phyloP scores from a whole-genome alignment of 139 green algal genomes.

The Closterium sp. region DNA sequence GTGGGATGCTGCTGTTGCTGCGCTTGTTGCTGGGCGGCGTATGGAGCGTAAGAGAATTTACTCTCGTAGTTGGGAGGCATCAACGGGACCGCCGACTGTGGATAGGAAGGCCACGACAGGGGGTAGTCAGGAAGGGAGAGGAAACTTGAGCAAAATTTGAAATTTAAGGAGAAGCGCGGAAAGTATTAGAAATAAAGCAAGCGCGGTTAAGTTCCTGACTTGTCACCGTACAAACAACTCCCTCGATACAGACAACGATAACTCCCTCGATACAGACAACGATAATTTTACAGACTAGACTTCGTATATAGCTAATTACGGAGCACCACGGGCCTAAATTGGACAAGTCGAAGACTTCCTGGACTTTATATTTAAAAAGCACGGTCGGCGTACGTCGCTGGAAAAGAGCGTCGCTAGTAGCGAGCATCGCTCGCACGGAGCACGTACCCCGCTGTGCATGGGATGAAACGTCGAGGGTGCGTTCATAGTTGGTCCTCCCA shows the following conservation, averaged over 20 bases:
- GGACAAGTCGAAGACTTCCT: too few relatives aligned
- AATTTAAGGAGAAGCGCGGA: neutral
- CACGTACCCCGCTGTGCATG: neutral
- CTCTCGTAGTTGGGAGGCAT: neutral
- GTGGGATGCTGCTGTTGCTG: neutral
- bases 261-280: too few relatives aligned
- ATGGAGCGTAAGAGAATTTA: neutral
- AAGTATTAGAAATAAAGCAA: neutral
- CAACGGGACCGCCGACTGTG: neutral
- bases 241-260: too few relatives aligned
- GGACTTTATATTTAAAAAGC: too few relatives aligned
- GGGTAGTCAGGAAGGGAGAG: neutral
- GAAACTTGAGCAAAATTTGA: too few relatives aligned
- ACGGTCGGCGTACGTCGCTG: neutral
- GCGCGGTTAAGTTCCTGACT: too few relatives aligned
- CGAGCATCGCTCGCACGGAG: neutral
- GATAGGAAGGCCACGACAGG: neutral
- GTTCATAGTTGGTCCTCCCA: neutral
- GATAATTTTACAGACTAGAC: too few relatives aligned
- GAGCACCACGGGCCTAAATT: too few relatives aligned
- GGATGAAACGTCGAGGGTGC: neutral
- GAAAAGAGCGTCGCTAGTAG: neutral
- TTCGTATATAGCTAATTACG: too few relatives aligned
- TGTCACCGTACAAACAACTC: too few relatives aligned
- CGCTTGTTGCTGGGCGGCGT: neutral